Percentiles rank a stretch among this genome's conserved stretches.
These are phyloP conservation scores for Peterozyma toletana DNA, from an alignment of 805 yeast species.

Conservation along the genomic window DNA sequence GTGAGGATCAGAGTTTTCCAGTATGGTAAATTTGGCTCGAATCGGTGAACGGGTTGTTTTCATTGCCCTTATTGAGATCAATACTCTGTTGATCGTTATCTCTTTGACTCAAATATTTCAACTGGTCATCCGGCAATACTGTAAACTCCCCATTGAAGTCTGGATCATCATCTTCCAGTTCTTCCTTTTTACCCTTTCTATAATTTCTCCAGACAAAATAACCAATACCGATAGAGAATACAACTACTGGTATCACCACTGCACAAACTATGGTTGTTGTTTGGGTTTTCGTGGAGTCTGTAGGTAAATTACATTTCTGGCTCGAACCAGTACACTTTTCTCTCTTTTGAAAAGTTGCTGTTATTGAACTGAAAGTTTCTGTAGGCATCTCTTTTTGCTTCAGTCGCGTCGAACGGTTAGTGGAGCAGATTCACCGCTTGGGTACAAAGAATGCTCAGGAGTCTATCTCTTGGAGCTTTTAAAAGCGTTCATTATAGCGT, in stretches of 20 bases:
- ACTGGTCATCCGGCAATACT: slow-evolving; percentile 58
- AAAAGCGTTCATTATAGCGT: too few species aligned
- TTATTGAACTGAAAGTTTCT: too few species aligned
- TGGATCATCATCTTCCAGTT: slow-evolving; percentile 65
- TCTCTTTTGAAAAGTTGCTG: background rate
- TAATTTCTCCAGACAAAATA: slow-evolving; percentile 48
- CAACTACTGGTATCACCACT: slow-evolving; percentile 58
- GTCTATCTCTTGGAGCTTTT: too few species aligned
- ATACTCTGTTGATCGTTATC: background rate
- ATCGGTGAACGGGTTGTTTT: too few species aligned
- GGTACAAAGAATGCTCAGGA: too few species aligned
- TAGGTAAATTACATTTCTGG: slow-evolving; percentile 44
- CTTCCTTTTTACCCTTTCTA: slow-evolving; percentile 56
- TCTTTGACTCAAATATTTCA: slow-evolving; percentile 14
- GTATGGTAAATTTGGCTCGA: too few species aligned
- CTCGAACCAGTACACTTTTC: slow-evolving; percentile 16
- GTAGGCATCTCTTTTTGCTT: too few species aligned
- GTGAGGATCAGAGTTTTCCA: too few species aligned
- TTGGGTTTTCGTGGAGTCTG: slow-evolving; percentile 18
- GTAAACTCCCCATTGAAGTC: slow-evolving; percentile 79
- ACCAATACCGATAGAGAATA: slow-evolving; percentile 41
- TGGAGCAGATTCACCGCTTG: too few species aligned
- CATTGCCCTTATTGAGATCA: too few species aligned
- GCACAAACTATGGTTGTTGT: slow-evolving; percentile 55
- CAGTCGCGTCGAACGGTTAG: too few species aligned